Percentiles rank a stretch among this genome's conserved stretches.
These are phyloP conservation scores for Ramalina peruviana DNA, from an alignment of 495 filamentous ascomycete species.

Conservation along the genomic window DNA sequence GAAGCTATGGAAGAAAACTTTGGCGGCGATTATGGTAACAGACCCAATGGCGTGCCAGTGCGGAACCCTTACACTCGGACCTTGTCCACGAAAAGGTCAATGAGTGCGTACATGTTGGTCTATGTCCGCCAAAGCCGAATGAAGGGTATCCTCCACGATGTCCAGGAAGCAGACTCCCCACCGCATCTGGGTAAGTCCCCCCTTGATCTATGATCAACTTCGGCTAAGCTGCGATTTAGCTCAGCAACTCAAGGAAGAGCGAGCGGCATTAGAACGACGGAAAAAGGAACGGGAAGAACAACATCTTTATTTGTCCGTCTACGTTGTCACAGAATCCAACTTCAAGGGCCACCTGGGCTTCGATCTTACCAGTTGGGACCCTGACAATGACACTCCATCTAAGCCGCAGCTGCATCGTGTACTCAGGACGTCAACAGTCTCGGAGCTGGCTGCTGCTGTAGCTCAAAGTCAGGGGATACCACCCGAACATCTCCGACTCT, in stretches of 20 bases:
- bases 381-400: slow-evolving; percentile 31
- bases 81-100: slow-evolving; percentile 54
- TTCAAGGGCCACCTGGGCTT: slow-evolving; percentile 73
- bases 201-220: background rate
- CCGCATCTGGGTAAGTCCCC: slow-evolving; percentile 56
- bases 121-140: slow-evolving; percentile 80
- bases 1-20: slow-evolving; percentile 96
- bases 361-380: slow-evolving; percentile 66
- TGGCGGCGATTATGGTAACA: slow-evolving; percentile 66
- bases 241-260: slow-evolving; percentile 63
- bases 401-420: slow-evolving; percentile 49
- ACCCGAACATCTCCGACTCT: slow-evolving; percentile 57
- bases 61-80: slow-evolving; percentile 54
- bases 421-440: slow-evolving; percentile 55
- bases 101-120: slow-evolving; percentile 94
- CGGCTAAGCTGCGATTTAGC: slow-evolving; percentile 35
- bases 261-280: slow-evolving; percentile 52
- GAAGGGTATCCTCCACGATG: slow-evolving; percentile 64
- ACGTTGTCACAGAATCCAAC: slow-evolving; percentile 62
- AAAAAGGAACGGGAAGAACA: slow-evolving; percentile 85
- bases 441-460: slow-evolving; percentile 54
- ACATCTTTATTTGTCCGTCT: slow-evolving; percentile 75
- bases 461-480: slow-evolving; percentile 49
- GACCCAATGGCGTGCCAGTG: slow-evolving; percentile 42
- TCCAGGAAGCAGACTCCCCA: slow-evolving; percentile 64